Evolutionary conservation across 2,329 filamentous ascomycete species (phyloP).

Genomic region (Clarireedia hainanense): DNA sequence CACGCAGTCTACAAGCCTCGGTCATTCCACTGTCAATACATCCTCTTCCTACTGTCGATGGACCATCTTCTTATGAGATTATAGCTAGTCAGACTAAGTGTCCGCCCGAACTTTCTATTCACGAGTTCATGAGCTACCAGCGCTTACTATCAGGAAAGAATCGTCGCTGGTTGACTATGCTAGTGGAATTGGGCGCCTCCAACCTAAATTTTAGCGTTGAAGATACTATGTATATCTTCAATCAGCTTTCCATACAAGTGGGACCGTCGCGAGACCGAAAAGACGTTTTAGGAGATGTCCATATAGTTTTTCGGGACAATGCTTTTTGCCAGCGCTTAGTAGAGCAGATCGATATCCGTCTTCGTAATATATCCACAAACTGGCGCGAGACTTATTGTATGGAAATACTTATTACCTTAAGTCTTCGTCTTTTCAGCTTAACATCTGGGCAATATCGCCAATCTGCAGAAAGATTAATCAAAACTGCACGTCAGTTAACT

Average conservation of each 20-base stretch:
- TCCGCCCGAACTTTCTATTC: slow-evolving; percentile 36
- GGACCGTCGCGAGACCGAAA: slow-evolving; percentile 36
- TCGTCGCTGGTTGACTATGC: slow-evolving; percentile 40
- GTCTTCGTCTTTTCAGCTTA: slow-evolving; percentile 31
- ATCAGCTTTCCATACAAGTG: slow-evolving; percentile 45
- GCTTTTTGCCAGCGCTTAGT: slow-evolving; percentile 42
- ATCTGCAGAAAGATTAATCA: slow-evolving; percentile 30
- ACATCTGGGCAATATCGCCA: slow-evolving; percentile 7
- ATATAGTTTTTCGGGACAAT: slow-evolving; percentile 42
- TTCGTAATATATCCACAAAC: slow-evolving; percentile 42
- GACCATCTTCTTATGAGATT: slow-evolving; percentile 34
- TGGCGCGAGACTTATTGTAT: slow-evolving; percentile 54
- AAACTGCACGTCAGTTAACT: slow-evolving; percentile 33
- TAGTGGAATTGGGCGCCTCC: slow-evolving; percentile 42
- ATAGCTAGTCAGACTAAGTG: slow-evolving; percentile 40
- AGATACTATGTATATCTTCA: slow-evolving; percentile 36
- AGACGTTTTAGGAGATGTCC: slow-evolving; percentile 36
- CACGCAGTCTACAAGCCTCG: slow-evolving; percentile 17
- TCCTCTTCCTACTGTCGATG: slow-evolving; percentile 16
- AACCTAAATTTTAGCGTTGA: slow-evolving; percentile 54
- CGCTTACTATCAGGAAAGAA: slow-evolving; percentile 35
- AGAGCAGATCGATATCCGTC: slow-evolving; percentile 38
- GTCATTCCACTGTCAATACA: slow-evolving; percentile 15
- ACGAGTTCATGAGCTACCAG: slow-evolving; percentile 42
- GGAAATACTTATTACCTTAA: slow-evolving; percentile 46